Conservation (phyloP, 2,329 filamentous ascomycete species). For the Esteya vermicola region DNA sequence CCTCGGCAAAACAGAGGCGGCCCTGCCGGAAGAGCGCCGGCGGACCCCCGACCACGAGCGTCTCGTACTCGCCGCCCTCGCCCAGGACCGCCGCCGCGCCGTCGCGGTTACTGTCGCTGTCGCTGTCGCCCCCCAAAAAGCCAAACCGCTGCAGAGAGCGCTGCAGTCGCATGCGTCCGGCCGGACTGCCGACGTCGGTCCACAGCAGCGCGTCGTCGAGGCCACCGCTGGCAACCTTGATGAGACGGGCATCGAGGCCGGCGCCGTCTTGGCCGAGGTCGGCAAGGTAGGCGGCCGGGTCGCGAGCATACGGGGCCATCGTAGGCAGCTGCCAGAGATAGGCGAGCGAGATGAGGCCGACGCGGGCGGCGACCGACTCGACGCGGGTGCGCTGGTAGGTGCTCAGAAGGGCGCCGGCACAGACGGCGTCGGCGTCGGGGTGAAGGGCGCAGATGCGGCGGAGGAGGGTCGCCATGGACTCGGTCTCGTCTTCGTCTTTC, state of each 20-base stretch:
- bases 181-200: slow-evolving; percentile 54
- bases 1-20: slow-evolving; percentile 36
- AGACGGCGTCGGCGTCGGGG: slow-evolving; percentile 73
- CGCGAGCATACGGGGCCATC: slow-evolving; percentile 42
- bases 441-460: slow-evolving; percentile 49
- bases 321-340: slow-evolving; percentile 87
- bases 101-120: slow-evolving; percentile 52
- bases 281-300: slow-evolving; percentile 28
- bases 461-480: slow-evolving; percentile 71
- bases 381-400: slow-evolving; percentile 95
- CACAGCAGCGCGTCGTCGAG: slow-evolving; percentile 71
- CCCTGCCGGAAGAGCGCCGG: slow-evolving; percentile 44
- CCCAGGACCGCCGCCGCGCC: slow-evolving; percentile 45
- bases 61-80: slow-evolving; percentile 95
- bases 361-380: slow-evolving; percentile 72
- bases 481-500: slow-evolving; percentile 57
- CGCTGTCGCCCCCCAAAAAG: slow-evolving; percentile 23
- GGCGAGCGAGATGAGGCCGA: slow-evolving; percentile 71
- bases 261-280: slow-evolving; percentile 74
- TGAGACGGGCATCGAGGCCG: slow-evolving; percentile 74
- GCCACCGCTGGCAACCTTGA: slow-evolving; percentile 89
- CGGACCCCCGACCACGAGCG: slow-evolving; percentile 73
- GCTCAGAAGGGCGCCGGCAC: slow-evolving; percentile 81
- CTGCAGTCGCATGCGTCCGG: slow-evolving; percentile 31
- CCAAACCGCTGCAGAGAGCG: slow-evolving; percentile 54